Conservation (phyloP, 202 grass and related monocot species). For the Bolboschoenoplectus hybrid region DNA sequence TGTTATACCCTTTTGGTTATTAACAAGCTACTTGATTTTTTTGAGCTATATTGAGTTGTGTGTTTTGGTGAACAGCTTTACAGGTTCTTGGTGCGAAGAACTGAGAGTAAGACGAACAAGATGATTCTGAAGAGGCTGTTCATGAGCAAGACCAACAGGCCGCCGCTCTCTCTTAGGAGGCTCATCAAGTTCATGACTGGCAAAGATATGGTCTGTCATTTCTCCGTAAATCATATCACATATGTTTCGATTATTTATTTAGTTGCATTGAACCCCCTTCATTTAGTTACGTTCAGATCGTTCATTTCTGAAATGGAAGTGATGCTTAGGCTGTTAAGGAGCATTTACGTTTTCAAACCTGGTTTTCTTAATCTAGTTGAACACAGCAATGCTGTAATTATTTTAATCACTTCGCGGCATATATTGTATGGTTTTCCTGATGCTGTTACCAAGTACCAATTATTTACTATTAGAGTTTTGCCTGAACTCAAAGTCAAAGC, state of each 20-base stretch:
- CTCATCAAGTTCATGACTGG: conserved; percentile 68
- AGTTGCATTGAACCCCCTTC: not conserved
- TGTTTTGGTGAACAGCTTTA: conserved; percentile 54
- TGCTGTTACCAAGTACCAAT: not conserved
- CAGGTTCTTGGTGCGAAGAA: conserved; percentile 80
- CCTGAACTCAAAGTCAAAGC: not conserved
- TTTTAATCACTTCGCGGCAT: not conserved
- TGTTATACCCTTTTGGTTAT: not conserved
- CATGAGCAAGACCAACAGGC: conserved; percentile 83
- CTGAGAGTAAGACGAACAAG: conserved; percentile 64
- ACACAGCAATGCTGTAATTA: not conserved
- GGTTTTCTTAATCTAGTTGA: too few relatives aligned
- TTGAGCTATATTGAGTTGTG: not conserved
- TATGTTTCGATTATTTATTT: not conserved
- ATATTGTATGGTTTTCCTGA: too few relatives aligned
- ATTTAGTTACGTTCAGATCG: not conserved
- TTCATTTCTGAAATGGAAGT: not conserved
- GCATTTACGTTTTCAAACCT: too few relatives aligned
- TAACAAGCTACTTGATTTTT: not conserved
- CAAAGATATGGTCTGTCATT: conserved; percentile 53
- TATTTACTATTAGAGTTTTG: not conserved
- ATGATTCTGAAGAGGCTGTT: conserved; percentile 75
- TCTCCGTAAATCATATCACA: not conserved
- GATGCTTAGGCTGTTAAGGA: not conserved
- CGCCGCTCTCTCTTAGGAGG: conserved; percentile 63